Conservation (phyloP, 2,329 filamentous ascomycete genomes). For the Coniochaeta ligniaria region DNA sequence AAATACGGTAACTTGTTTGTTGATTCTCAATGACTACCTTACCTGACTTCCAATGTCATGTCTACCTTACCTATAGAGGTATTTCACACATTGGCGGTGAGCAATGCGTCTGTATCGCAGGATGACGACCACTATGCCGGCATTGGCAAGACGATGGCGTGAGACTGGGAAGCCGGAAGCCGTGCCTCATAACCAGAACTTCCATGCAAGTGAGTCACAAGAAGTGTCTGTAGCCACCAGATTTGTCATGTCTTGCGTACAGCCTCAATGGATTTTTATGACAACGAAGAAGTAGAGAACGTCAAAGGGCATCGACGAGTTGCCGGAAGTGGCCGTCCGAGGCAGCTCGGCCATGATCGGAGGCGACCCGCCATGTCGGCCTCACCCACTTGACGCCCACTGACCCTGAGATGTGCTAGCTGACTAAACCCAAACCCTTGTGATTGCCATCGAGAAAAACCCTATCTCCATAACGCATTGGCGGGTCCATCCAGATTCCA, state of each 20-base stretch:
- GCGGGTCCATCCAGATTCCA: not conserved
- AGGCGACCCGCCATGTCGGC: not conserved
- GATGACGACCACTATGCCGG: no score
- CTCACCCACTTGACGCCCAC: not conserved
- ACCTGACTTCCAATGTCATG: no score
- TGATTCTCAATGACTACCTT: no score
- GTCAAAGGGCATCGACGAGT: not conserved
- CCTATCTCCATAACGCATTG: no score
- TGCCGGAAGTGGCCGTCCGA: not conserved
- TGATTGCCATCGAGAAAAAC: not conserved
- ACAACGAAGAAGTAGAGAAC: not conserved
- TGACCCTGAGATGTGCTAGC: no score
- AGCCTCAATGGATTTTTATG: not conserved
- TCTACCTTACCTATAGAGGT: no score
- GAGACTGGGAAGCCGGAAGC: not conserved
- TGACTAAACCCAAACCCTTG: not conserved
- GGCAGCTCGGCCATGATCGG: not conserved
- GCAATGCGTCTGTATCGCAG: no score
- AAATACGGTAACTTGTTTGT: no score
- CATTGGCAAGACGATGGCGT: not conserved
- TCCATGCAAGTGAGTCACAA: not conserved
- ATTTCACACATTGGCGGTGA: no score
- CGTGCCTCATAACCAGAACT: not conserved
- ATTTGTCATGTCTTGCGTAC: not conserved
- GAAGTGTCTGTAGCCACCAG: not conserved